Evolutionary conservation across 2,329 filamentous ascomycete genomes (phyloP).

Genomic region (Rhinocladiella similis): DNA sequence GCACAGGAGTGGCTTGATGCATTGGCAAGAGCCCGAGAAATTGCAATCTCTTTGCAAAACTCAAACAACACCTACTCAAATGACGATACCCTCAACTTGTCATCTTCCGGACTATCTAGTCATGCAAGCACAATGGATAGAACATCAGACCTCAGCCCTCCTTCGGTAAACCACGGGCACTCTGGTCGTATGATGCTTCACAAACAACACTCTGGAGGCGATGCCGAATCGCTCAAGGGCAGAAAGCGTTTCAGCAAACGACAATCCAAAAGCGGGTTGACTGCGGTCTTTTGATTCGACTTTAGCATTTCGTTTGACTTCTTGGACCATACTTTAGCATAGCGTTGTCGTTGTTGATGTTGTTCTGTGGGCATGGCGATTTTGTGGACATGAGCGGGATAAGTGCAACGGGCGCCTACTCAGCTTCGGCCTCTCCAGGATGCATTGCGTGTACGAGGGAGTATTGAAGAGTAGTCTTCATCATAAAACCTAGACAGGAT

Average conservation of each 20-base stretch:
- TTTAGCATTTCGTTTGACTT: neutral
- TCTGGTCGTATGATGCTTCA: conserved; percentile 46
- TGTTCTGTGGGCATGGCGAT: conserved; percentile 15
- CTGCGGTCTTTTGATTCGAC: conserved; percentile 70
- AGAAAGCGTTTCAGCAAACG: conserved; percentile 80
- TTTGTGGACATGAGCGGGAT: conserved; percentile 7
- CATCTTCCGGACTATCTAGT: conserved; percentile 73
- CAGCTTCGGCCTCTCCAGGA: neutral
- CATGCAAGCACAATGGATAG: conserved; percentile 47
- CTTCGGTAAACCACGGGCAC: conserved; percentile 32
- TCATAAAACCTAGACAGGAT: conserved; percentile 20
- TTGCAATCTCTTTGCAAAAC: conserved; percentile 68
- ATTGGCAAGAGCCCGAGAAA: conserved; percentile 80
- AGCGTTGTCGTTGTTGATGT: conserved; percentile 16
- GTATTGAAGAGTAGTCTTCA: neutral
- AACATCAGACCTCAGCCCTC: conserved; percentile 37
- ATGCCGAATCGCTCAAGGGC: conserved; percentile 57
- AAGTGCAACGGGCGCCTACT: neutral
- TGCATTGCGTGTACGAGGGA: neutral
- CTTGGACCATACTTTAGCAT: conserved; percentile 20
- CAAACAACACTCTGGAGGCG: conserved; percentile 44
- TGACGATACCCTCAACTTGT: conserved; percentile 67
- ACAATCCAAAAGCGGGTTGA: conserved; percentile 91
- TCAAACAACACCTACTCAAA: conserved; percentile 64
- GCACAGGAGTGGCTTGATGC: conserved; percentile 92